Evolutionary conservation across 257 asterid species (phyloP).

Genomic region (Primulina huaijiensis): DNA sequence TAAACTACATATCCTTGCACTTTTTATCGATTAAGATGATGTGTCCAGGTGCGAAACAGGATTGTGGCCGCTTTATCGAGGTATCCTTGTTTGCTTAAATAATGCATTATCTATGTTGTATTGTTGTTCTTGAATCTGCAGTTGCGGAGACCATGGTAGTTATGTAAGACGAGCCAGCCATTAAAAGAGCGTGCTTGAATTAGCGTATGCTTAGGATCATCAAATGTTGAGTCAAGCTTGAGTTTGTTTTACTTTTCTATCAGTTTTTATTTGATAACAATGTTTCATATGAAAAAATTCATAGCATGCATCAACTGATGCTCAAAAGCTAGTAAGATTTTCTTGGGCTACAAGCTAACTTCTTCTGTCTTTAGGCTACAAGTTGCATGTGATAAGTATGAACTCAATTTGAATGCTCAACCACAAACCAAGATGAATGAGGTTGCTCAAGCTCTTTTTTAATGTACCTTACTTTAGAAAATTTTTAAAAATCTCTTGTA

Average conservation of each 20-base stretch:
- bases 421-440: not conserved
- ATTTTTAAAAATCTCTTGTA: not conserved
- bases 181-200: not conserved
- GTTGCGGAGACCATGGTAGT: conserved; percentile 5
- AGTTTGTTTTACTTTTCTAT: not conserved
- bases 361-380: no score
- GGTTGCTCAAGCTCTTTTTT: no score
- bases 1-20: conserved; percentile 9
- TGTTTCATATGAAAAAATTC: no score
- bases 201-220: not conserved
- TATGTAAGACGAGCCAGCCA: no score
- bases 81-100: conserved; percentile 31
- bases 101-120: conserved; percentile 17
- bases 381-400: not conserved
- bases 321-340: not conserved
- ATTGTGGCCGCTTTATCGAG: conserved; percentile 99
- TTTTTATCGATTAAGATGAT: conserved; percentile 21
- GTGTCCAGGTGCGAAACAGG: conserved; percentile 72
- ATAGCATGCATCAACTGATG: no score
- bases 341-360: no score
- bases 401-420: not conserved
- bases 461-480: not conserved
- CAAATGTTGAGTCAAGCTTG: not conserved
- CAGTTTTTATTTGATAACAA: no score
- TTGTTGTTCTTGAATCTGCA: conserved; percentile 20